Base-by-base conservation (phyloP, 2,329 filamentous ascomycete genomes). In the Cephalotrichum gorgonifer region DNA sequence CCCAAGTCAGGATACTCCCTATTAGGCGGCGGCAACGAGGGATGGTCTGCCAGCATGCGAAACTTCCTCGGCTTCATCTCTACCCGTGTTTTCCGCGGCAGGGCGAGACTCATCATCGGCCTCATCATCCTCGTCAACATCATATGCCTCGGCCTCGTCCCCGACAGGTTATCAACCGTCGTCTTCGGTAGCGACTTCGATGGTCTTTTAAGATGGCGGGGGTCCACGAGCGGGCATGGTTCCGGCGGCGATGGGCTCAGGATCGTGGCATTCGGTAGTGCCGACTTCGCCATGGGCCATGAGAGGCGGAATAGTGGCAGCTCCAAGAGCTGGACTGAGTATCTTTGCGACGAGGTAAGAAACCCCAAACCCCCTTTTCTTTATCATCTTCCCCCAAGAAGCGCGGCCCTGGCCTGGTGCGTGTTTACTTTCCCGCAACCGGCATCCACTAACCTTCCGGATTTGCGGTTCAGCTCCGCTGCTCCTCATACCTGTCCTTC, bases 181-280 rank as follows among this genome's bases (percentile, higher is more conserved):
- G 25, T 48, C 52, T 49, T 55, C 22, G 43, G 49, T 49, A 23
- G 48, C 51, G 38, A 43, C 30, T 30, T 49, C 42, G 14, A 30
- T 55, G 31, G 50, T 51, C 33, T 53, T 49, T 23, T 49, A 17
- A 51, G 54, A n/a, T 64, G 62, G 43, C 55, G 55, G 38, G 52
- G 53, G 8, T 53, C 58, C 8, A 39, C 56, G 20, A 54, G 46
- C 2, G 63, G 58, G 56, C 46, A 52, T n/a, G 52, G 55, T 30
- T 50, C 51, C 7, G 26, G 52, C n/a, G 57, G 52, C 4, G 63
- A 63, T 6, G 63, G 69, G 2, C 51, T 77, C 51, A 68, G 74
- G 48, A 63, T 78, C 7, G 72, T 78, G 8, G 71, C 74, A 6
- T 78, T 78, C 55, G 74, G 74, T 9, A 64, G 64, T 3, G 64